phyloP scores from a whole-genome alignment of 257 asterid genomes.

The Penstemon newberryi region DNA sequence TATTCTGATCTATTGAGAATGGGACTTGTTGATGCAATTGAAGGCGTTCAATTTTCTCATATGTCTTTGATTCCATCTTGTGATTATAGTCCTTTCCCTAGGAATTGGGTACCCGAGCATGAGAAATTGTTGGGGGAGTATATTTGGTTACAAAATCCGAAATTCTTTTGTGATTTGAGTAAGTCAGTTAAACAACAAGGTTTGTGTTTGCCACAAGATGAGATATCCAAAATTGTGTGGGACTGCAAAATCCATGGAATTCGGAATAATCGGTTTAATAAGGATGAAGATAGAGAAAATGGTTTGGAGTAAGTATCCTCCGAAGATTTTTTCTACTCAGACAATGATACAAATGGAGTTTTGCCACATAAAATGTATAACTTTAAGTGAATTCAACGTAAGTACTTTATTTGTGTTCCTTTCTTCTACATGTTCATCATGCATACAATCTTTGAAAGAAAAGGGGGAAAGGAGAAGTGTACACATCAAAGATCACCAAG shows the following conservation, averaged over 20 bases:
- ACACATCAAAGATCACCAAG: neutral
- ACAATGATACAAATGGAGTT: neutral
- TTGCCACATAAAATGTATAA: neutral
- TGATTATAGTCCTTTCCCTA: constrained; percentile 88
- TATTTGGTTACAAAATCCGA: constrained; percentile 71
- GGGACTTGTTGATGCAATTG: constrained; percentile 92
- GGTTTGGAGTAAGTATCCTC: constrained; percentile 9
- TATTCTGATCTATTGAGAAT: constrained; percentile 90
- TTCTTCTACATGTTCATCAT: neutral
- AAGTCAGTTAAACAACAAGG: constrained; percentile 63
- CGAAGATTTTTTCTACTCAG: neutral
- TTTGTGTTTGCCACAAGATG: constrained; percentile 72
- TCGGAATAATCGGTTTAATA: constrained; percentile 42
- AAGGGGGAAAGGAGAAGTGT: neutral
- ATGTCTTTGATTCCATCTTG: constrained; percentile 80
- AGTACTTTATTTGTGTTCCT: neutral
- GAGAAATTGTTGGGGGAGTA: constrained; percentile 75
- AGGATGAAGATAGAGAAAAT: constrained; percentile 31
- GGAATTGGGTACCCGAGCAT: constrained; percentile 88
- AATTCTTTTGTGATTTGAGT: constrained; percentile 65
- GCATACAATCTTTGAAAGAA: neutral
- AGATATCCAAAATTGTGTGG: constrained; percentile 77
- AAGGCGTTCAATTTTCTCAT: constrained; percentile 85
- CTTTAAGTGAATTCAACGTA: constrained; percentile 2
- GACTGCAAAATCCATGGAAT: constrained; percentile 72